Conservation (phyloP, 371 early-diverging fungal genomes). For the Gilbertella persicaria region DNA sequence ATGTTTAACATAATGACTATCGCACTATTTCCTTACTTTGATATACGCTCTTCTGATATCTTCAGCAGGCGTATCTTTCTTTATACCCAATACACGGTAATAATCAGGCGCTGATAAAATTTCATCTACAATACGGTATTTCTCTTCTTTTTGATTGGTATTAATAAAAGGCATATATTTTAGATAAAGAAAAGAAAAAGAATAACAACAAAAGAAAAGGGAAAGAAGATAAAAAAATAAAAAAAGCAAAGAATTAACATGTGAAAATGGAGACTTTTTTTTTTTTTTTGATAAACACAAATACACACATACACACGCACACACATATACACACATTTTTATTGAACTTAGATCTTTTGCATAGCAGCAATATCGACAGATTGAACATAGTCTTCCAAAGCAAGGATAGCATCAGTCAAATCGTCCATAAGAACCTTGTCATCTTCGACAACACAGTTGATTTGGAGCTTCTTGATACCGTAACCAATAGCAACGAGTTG, state of each 20-base stretch:
- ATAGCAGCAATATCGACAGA: conserved; percentile 92
- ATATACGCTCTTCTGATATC: conserved; percentile 50
- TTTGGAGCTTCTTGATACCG: conserved; percentile 89
- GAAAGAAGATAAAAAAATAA: conserved; percentile 1
- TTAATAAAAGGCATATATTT: conserved; percentile 25
- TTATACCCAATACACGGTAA: conserved; percentile 38
- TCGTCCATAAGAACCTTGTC: conserved; percentile 80
- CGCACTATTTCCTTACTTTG: conserved; percentile 21
- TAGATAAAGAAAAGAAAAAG: conserved; percentile 5
- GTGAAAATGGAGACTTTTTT: neutral
- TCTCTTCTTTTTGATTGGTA: conserved; percentile 25
- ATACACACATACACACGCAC: no score
- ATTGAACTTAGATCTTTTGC: conserved; percentile 91
- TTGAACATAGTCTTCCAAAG: conserved; percentile 88
- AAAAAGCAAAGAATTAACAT: neutral
- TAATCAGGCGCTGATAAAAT: conserved; percentile 39
- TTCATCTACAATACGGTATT: conserved; percentile 40
- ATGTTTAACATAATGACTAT: neutral
- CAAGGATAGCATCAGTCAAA: conserved; percentile 77
- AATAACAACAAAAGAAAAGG: conserved; percentile 7
- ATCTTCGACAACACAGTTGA: conserved; percentile 93
- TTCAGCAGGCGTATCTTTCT: conserved; percentile 30
- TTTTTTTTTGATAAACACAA: conserved; percentile 32
- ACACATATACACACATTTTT: no score
- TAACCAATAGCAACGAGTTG: conserved; percentile 85